Evolutionary conservation across 345 rosid species (phyloP).

Genomic region (Moringa oleifera): DNA sequence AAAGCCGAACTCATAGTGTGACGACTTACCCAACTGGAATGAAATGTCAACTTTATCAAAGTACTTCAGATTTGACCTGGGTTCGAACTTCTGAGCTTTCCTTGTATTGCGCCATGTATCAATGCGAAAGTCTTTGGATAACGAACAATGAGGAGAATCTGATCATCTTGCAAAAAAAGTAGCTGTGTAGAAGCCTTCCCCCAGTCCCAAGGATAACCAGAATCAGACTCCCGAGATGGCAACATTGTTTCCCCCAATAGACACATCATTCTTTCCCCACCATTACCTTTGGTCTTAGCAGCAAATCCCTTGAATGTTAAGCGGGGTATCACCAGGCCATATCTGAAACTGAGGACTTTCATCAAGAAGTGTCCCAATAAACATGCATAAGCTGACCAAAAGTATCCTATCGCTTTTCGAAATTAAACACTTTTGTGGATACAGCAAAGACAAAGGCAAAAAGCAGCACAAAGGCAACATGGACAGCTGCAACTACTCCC

Average conservation of each 20-base stretch:
- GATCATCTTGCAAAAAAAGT: constrained; percentile 78
- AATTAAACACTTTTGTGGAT: constrained; percentile 9
- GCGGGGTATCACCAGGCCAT: constrained; percentile 59
- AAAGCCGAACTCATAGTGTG: constrained; percentile 46
- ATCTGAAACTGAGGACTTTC: constrained; percentile 50
- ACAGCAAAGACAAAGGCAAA: constrained; percentile 12
- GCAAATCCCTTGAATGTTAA: constrained; percentile 65
- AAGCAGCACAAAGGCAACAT: background rate
- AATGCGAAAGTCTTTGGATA: constrained; percentile 51
- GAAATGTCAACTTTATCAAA: constrained; percentile 54
- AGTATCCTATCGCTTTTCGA: constrained; percentile 7
- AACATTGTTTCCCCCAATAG: constrained; percentile 78
- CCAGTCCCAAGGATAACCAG: constrained; percentile 74
- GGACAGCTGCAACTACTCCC: constrained; percentile 8
- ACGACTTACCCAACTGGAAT: constrained; percentile 50
- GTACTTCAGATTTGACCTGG: constrained; percentile 47
- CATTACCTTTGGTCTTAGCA: constrained; percentile 45
- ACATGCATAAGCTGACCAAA: too few species aligned
- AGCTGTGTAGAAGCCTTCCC: constrained; percentile 42
- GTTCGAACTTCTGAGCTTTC: constrained; percentile 66
- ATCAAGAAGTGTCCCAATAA: constrained; percentile 33
- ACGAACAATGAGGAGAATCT: constrained; percentile 53
- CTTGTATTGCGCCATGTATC: constrained; percentile 46
- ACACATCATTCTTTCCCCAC: constrained; percentile 64
- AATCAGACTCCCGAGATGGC: constrained; percentile 65